A percentile compares a stretch with the other conserved stretches of the same genome.
These are phyloP conservation scores for Sclerotiophoma versabilis DNA, from an alignment of 2,329 filamentous ascomycete genomes.

Conservation along the genomic window DNA sequence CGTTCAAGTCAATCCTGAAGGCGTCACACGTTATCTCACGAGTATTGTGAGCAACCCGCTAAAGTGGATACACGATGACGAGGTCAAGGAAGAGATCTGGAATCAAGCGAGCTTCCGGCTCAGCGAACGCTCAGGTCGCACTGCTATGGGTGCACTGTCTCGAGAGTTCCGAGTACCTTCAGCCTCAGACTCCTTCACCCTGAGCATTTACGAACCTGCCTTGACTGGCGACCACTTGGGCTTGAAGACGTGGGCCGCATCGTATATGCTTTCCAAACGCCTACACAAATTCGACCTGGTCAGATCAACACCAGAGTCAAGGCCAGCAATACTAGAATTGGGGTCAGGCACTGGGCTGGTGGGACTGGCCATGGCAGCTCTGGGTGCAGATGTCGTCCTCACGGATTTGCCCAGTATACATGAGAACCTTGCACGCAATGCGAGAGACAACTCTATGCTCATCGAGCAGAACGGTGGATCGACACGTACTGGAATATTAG, in stretches of 20 bases:
- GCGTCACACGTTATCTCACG: slow-evolving; percentile 70
- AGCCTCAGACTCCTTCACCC: slow-evolving; percentile 53
- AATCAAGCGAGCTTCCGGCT: slow-evolving; percentile 79
- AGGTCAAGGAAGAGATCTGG: slow-evolving; percentile 74
- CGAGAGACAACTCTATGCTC: slow-evolving; percentile 66
- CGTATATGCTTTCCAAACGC: slow-evolving; percentile 80
- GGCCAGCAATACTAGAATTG: slow-evolving; percentile 69
- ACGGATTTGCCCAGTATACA: slow-evolving; percentile 88
- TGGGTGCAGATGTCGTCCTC: slow-evolving; percentile 71
- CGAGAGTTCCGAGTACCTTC: slow-evolving; percentile 66
- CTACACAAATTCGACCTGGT: slow-evolving; percentile 55
- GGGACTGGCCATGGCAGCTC: slow-evolving; percentile 81
- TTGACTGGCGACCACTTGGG: slow-evolving; percentile 88
- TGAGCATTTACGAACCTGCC: slow-evolving; percentile 84
- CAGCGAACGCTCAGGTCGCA: slow-evolving; percentile 83
- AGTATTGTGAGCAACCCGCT: slow-evolving; percentile 72
- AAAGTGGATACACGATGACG: slow-evolving; percentile 72
- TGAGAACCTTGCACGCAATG: slow-evolving; percentile 79
- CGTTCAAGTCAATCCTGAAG: slow-evolving; percentile 50
- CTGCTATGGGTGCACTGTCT: slow-evolving; percentile 69
- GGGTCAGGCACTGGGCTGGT: slow-evolving; percentile 92
- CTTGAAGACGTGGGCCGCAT: slow-evolving; percentile 94
- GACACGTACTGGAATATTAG: slow-evolving; percentile 70
- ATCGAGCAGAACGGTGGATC: slow-evolving; percentile 64
- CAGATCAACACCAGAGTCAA: not conserved